A percentile compares a stretch with the other conserved stretches of the same genome.
Conservation (phyloP, 257 asterid genomes). For the Haberlea rhodopensis region DNA sequence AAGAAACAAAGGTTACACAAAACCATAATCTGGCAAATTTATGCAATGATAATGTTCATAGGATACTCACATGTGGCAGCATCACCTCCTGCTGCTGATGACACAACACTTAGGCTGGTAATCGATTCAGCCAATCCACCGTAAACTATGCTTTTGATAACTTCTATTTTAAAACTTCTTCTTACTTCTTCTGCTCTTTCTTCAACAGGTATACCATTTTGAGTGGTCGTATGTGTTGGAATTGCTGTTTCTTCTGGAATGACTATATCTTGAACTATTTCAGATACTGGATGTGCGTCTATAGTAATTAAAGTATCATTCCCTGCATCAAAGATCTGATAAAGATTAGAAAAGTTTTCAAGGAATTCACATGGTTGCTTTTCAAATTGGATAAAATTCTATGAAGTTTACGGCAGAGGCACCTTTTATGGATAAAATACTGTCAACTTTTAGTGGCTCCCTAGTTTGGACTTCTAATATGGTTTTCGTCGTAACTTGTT, state of each 20-base stretch:
- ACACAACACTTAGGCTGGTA: conserved; percentile 67
- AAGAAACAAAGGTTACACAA: conserved; percentile 15
- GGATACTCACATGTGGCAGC: conserved; percentile 63
- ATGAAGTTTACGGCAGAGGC: conserved; percentile 31
- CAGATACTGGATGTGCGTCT: conserved; percentile 38
- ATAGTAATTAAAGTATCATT: conserved; percentile 52
- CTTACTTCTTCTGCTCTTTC: conserved; percentile 32
- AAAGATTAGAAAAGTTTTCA: neutral
- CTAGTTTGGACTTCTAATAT: conserved; percentile 37
- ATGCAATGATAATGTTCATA: neutral
- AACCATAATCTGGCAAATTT: neutral
- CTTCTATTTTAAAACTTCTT: conserved; percentile 49
- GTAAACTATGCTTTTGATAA: conserved; percentile 70
- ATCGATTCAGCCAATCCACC: conserved; percentile 75
- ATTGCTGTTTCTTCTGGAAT: conserved; percentile 27
- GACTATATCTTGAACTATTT: conserved; percentile 19
- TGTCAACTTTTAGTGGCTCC: conserved; percentile 34
- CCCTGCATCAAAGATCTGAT: conserved; percentile 44
- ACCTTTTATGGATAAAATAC: conserved; percentile 29
- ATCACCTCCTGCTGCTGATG: conserved; percentile 82
- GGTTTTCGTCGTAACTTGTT: conserved; percentile 35
- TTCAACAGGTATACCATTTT: conserved; percentile 21
- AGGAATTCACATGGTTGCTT: conserved; percentile 16
- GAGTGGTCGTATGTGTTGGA: conserved; percentile 32
- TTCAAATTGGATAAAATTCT: conserved; percentile 19